These are phyloP conservation scores for Viola pubescens DNA, from an alignment of 441 rosid genomes.

Conservation along the genomic window DNA sequence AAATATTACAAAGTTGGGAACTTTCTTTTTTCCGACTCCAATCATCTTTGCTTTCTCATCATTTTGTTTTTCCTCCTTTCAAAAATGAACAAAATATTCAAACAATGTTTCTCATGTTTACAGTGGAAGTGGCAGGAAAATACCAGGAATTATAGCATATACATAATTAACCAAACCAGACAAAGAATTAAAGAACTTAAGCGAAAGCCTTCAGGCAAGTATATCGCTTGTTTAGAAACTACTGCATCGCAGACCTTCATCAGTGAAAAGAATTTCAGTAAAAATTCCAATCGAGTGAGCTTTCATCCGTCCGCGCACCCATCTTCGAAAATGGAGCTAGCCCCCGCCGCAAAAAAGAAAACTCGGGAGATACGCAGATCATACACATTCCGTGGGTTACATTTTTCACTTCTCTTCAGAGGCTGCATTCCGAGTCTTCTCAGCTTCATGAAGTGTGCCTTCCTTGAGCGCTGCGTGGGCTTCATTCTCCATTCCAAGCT, in stretches of 20 bases:
- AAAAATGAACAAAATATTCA: not conserved
- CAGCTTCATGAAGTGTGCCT: conserved; percentile 56
- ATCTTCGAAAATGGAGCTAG: not conserved
- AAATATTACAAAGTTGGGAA: conserved; percentile 10
- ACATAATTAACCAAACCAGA: conserved; percentile 19
- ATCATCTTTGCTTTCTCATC: not conserved
- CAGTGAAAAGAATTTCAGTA: not conserved
- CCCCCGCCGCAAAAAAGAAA: not conserved
- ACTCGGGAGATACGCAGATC: no score
- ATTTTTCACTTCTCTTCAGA: conserved; percentile 16
- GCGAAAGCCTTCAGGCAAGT: not conserved
- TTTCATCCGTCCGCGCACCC: not conserved
- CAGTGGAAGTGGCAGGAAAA: conserved; percentile 4
- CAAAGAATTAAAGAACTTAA: conserved; percentile 16
- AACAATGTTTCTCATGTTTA: not conserved
- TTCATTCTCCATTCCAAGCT: conserved; percentile 65
- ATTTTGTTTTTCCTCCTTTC: not conserved
- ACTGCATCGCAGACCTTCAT: conserved; percentile 10
- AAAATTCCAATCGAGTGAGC: not conserved
- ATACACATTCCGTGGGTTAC: no score
- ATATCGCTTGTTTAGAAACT: conserved; percentile 1
- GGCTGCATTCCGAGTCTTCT: conserved; percentile 24
- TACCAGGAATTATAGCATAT: not conserved
- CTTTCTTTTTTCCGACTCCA: conserved; percentile 5
- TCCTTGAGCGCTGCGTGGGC: conserved; percentile 70